phyloP scores from a whole-genome alignment of 306 rosid genomes.

The Heteromeles arbutifolia region DNA sequence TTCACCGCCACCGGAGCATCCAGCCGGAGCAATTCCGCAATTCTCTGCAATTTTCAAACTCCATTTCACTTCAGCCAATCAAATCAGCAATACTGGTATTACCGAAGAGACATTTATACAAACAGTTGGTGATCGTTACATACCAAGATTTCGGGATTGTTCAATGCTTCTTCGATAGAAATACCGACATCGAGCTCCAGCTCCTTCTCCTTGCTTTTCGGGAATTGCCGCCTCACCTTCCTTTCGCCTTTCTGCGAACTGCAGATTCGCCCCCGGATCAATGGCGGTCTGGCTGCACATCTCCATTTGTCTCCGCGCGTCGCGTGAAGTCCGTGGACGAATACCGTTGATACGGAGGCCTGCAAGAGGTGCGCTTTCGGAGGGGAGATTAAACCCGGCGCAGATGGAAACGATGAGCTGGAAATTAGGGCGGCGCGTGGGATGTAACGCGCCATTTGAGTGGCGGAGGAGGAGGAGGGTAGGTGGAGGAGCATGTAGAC shows the following conservation, averaged over 20 bases:
- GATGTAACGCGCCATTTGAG: constrained; percentile 46
- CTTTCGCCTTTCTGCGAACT: constrained; percentile 52
- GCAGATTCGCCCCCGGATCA: constrained; percentile 6
- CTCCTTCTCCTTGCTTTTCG: constrained; percentile 48
- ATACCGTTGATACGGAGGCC: constrained; percentile 18
- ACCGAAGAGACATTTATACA: neutral
- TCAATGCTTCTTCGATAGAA: constrained; percentile 64
- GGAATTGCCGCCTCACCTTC: constrained; percentile 39
- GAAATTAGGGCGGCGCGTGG: constrained; percentile 29
- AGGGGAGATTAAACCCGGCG: constrained; percentile 7
- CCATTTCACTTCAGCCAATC: neutral
- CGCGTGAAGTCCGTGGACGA: constrained; percentile 29
- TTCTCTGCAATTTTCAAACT: constrained; percentile 37
- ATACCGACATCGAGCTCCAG: constrained; percentile 56
- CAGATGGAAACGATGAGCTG: constrained; percentile 3
- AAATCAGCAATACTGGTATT: neutral
- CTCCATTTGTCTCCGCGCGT: constrained; percentile 16
- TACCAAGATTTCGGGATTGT: constrained; percentile 69
- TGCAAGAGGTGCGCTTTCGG: neutral
- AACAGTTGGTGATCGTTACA: neutral
- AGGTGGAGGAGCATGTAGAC: constrained; percentile 29
- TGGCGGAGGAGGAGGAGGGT: constrained; percentile 12
- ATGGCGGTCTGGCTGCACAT: constrained; percentile 2
- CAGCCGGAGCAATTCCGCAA: constrained; percentile 69
- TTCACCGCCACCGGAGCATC: constrained; percentile 77